Evolutionary conservation across 805 yeast species (phyloP).

Genomic region (Wickerhamomyces bovis): DNA sequence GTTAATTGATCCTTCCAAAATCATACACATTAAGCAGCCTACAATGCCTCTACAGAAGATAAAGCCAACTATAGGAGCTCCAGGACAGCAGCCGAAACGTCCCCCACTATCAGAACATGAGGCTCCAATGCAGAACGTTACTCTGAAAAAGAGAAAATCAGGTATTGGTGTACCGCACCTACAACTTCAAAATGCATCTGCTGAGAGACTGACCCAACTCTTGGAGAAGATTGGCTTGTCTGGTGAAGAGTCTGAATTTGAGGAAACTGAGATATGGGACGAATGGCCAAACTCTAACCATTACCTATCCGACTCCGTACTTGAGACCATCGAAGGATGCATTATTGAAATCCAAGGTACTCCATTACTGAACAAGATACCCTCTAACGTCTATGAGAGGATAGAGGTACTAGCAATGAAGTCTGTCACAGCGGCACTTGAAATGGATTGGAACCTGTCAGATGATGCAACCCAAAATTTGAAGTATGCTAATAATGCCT

Average conservation of each 20-base stretch:
- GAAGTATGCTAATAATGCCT: slow-evolving; percentile 6
- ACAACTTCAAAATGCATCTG: slow-evolving; percentile 12
- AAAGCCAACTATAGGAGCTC: neutral
- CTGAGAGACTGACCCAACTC: slow-evolving; percentile 5
- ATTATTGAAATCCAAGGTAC: slow-evolving; percentile 18
- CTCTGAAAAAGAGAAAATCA: slow-evolving; percentile 14
- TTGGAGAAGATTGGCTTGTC: slow-evolving; percentile 15
- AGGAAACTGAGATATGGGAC: slow-evolving; percentile 20
- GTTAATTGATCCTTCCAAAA: neutral
- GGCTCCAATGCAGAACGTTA: neutral
- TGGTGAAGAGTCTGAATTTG: slow-evolving; percentile 24
- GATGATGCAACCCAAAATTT: neutral
- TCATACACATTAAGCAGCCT: slow-evolving; percentile 1
- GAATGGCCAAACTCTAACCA: slow-evolving; percentile 19
- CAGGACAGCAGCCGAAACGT: neutral
- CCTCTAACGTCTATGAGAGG: slow-evolving; percentile 26
- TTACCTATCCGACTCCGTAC: slow-evolving; percentile 14
- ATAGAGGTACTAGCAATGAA: slow-evolving; percentile 28
- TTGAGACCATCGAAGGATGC: slow-evolving; percentile 19
- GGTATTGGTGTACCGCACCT: slow-evolving; percentile 13
- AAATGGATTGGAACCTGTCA: slow-evolving; percentile 15
- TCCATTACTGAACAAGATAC: slow-evolving; percentile 7
- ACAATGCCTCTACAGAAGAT: neutral
- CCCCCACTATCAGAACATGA: neutral
- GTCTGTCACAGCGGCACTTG: slow-evolving; percentile 22